phyloP scores from a whole-genome alignment of 768 basidiomycete species.

The Boletales sp. region DNA sequence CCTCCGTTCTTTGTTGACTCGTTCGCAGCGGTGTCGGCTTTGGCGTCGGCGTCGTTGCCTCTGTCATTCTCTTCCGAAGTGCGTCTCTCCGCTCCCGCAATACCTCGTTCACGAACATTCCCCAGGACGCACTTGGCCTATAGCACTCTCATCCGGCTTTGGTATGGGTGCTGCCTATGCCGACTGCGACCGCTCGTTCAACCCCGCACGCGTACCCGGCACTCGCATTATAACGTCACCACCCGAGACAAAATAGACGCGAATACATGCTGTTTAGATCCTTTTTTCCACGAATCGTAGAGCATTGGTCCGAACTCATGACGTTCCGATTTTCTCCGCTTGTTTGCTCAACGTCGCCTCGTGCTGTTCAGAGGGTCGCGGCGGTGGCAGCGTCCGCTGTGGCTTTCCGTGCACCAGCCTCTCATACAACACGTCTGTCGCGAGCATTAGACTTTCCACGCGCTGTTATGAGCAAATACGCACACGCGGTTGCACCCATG shows the following conservation, averaged over 20 bases:
- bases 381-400: conserved; percentile 36
- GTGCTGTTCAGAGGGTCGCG: conserved; percentile 7
- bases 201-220: conserved; percentile 84
- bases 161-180: conserved; percentile 85
- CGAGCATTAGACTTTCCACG: conserved; percentile 7
- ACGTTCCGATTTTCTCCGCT: conserved; percentile 19
- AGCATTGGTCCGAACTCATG: conserved; percentile 6
- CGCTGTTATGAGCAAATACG: conserved; percentile 18
- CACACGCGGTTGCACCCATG: conserved; percentile 62
- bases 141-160: conserved; percentile 82
- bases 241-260: conserved; percentile 24
- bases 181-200: conserved; percentile 92
- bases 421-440: conserved; percentile 61
- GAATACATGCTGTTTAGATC: conserved; percentile 28
- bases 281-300: conserved; percentile 25
- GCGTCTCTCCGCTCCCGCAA: conserved; percentile 33
- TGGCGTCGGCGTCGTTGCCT: conserved; percentile 82
- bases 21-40: conserved; percentile 76
- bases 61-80: conserved; percentile 91
- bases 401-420: conserved; percentile 55
- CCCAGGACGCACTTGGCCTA: conserved; percentile 88
- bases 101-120: conserved; percentile 7
- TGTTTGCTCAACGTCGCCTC: conserved; percentile 3
- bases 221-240: conserved; percentile 59
- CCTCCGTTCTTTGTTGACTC: conserved; percentile 5